These are phyloP conservation scores for Blastobotrys raffinosifermentans DNA, from an alignment of 1,139 yeast species.

Conservation along the genomic window DNA sequence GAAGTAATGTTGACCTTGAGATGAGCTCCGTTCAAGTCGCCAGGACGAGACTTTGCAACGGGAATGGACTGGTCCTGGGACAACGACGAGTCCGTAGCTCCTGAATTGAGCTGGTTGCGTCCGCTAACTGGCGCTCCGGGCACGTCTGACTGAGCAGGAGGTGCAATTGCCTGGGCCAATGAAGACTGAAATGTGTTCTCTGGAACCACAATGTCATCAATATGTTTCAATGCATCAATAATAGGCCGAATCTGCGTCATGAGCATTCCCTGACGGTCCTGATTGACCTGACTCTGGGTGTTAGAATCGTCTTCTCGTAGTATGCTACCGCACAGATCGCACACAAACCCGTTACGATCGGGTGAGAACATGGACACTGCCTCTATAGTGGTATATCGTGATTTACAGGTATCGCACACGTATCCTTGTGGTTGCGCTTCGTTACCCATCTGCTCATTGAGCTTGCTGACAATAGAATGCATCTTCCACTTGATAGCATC, in stretches of 20 bases:
- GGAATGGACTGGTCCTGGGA: constrained; percentile 1
- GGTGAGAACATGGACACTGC: constrained; percentile 77
- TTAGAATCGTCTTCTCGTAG: constrained; percentile 85
- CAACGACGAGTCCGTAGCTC: not conserved
- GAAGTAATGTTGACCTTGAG: constrained; percentile 89
- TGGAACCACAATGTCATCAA: constrained; percentile 78
- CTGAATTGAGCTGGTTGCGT: constrained; percentile 38
- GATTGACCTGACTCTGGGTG: constrained; percentile 74
- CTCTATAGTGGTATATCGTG: constrained; percentile 78
- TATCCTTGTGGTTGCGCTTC: constrained; percentile 93
- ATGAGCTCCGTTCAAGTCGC: constrained; percentile 43
- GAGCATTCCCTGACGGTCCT: constrained; percentile 71
- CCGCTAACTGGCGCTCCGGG: constrained; percentile 29
- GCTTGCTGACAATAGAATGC: constrained; percentile 70
- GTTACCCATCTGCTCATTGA: constrained; percentile 71
- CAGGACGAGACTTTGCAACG: constrained; percentile 9
- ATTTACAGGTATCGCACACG: constrained; percentile 79
- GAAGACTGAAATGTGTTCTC: constrained; percentile 86
- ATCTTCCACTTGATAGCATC: constrained; percentile 97
- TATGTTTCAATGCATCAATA: constrained; percentile 71
- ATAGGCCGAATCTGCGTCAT: constrained; percentile 91
- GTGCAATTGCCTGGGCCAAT: constrained; percentile 74
- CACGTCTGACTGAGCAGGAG: constrained; percentile 43
- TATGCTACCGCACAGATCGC: constrained; percentile 74
- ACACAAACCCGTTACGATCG: constrained; percentile 72